A percentile compares a stretch with the other conserved stretches of the same genome.
Conservation (phyloP, 495 filamentous ascomycete species). For the Podospora comata region DNA sequence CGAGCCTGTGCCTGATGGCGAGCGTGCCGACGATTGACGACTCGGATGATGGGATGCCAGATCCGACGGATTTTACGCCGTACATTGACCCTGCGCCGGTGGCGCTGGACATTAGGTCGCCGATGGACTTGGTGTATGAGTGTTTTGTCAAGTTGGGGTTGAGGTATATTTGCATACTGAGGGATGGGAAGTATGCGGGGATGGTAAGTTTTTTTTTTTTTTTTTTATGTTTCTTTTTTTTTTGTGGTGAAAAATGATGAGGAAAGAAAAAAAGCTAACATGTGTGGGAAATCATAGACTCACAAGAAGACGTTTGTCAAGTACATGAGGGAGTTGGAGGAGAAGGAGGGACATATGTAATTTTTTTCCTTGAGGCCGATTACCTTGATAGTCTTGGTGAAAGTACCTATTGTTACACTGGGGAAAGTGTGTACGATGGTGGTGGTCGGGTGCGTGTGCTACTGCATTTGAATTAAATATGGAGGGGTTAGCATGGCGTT, state of each 20-base stretch:
- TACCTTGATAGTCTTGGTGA: too few relatives aligned
- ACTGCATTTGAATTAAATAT: neutral
- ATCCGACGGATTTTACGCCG: conserved; percentile 80
- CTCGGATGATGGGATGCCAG: conserved; percentile 55
- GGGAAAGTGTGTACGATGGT: neutral
- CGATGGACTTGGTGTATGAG: conserved; percentile 95
- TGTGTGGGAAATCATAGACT: conserved; percentile 39
- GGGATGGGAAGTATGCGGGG: conserved; percentile 80
- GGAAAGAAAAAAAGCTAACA: conserved; percentile 19
- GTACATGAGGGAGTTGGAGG: conserved; percentile 79
- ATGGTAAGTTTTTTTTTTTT: conserved; percentile 55
- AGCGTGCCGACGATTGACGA: conserved; percentile 54
- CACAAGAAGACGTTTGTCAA: conserved; percentile 98
- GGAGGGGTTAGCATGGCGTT: neutral
- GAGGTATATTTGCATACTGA: conserved; percentile 86
- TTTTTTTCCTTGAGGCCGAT: neutral
- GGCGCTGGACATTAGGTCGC: conserved; percentile 80
- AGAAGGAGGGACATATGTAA: conserved; percentile 43
- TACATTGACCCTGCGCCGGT: conserved; percentile 92
- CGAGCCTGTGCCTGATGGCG: conserved; percentile 77
- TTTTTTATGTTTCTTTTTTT: neutral
- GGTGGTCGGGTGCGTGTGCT: neutral
- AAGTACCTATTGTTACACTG: neutral
- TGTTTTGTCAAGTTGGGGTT: conserved; percentile 94
- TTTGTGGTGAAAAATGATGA: neutral